These are phyloP conservation scores for Neurospora sp. DNA, from an alignment of 495 filamentous ascomycete species.

Conservation along the genomic window DNA sequence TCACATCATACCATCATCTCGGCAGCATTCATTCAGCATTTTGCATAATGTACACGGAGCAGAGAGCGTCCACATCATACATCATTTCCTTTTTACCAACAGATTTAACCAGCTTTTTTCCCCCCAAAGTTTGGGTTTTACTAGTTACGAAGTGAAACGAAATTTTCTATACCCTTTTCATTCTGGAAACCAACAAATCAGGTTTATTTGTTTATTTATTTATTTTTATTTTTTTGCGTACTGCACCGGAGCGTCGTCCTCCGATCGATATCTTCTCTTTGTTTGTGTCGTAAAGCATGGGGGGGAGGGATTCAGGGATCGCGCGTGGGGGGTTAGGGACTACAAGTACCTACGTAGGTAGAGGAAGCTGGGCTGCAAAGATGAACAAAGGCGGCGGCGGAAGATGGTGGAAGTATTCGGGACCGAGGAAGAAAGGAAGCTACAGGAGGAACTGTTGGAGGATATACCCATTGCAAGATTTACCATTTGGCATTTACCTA, in stretches of 20 bases:
- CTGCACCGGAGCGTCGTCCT: neutral
- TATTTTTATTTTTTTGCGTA: no score
- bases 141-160: neutral
- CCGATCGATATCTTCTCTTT: neutral
- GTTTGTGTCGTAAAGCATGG: no score
- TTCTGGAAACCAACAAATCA: no score
- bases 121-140: neutral
- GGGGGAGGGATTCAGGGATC: no score
- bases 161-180: neutral
- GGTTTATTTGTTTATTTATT: no score
- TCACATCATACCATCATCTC: neutral
- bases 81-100: neutral
- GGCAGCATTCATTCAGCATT: neutral
- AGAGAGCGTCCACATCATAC: neutral
- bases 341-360: neutral
- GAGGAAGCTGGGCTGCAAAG: neutral
- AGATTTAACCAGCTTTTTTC: neutral
- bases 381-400: neutral
- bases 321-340: neutral
- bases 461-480: neutral
- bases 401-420: no score
- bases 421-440: no score
- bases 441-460: neutral
- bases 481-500: neutral
- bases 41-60: neutral